These are phyloP conservation scores for Umbelopsis sp. DNA, from an alignment of 192 early-diverging fungal genomes.

Conservation along the genomic window DNA sequence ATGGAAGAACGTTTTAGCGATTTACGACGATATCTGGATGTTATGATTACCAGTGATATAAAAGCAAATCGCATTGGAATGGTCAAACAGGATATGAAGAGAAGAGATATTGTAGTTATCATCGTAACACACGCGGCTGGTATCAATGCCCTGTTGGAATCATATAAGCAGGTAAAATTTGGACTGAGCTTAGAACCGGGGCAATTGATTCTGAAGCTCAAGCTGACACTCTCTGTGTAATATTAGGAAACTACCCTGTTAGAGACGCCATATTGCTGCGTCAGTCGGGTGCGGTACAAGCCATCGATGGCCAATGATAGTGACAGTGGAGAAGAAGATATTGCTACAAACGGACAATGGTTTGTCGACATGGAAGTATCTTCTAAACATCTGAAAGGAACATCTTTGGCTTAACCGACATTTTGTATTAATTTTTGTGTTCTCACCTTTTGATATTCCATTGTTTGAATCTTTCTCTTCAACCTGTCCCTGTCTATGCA, in stretches of 20 bases:
- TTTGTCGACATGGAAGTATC: conserved; percentile 18
- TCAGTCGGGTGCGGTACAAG: conserved; percentile 6
- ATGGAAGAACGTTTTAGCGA: conserved; percentile 36
- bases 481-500: no score
- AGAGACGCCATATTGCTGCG: conserved; percentile 20
- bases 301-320: background rate
- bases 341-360: conserved; percentile 7
- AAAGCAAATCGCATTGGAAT: conserved; percentile 11
- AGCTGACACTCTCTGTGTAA: background rate
- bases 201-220: background rate
- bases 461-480: no score
- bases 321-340: conserved; percentile 15
- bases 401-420: background rate
- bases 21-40: background rate
- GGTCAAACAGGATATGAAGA: conserved; percentile 13
- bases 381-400: conserved; percentile 18
- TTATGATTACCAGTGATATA: background rate
- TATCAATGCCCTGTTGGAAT: conserved; percentile 40
- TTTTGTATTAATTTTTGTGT: background rate
- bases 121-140: conserved; percentile 35
- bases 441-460: no score
- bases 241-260: conserved; percentile 13
- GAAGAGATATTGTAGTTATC: conserved; percentile 19
- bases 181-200: background rate
- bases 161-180: conserved; percentile 3